Evolutionary conservation across 768 basidiomycete genomes (phyloP).

Genomic region (Trichaptum fuscoviolaceum): DNA sequence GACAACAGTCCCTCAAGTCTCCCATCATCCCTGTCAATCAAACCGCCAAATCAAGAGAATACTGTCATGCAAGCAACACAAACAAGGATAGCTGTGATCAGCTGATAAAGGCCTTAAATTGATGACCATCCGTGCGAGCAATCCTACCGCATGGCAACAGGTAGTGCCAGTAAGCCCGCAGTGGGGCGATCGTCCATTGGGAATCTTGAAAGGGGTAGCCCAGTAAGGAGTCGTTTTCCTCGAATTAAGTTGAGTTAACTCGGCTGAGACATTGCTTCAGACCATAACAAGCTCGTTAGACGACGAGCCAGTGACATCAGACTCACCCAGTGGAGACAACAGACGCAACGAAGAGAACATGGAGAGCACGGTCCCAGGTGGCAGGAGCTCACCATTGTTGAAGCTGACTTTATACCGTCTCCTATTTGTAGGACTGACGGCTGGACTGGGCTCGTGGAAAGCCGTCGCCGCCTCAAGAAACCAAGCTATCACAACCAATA

Average conservation of each 20-base stretch:
- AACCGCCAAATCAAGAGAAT: background rate
- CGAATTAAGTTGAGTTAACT: background rate
- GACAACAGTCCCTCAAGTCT: background rate
- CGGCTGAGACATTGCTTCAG: background rate
- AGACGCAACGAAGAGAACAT: background rate
- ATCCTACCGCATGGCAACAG: background rate
- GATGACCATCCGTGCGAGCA: no score
- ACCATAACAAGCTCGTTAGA: background rate
- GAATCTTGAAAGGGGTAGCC: background rate
- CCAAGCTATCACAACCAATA: background rate
- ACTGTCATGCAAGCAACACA: background rate
- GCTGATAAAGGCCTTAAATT: no score
- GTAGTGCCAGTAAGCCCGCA: background rate
- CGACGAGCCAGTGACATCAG: no score
- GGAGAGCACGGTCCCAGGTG: background rate
- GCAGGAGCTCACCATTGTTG: background rate
- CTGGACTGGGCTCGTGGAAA: background rate
- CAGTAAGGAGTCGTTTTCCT: background rate
- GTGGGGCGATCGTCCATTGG: background rate
- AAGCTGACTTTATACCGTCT: slow-evolving; percentile 3
- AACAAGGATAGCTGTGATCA: background rate
- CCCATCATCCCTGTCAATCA: background rate
- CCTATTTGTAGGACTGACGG: background rate
- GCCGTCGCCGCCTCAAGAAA: background rate
- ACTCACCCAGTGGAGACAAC: no score